These are phyloP conservation scores for Papiliotrema laurentii DNA, from an alignment of 1,284 basidiomycete genomes.

Conservation along the genomic window DNA sequence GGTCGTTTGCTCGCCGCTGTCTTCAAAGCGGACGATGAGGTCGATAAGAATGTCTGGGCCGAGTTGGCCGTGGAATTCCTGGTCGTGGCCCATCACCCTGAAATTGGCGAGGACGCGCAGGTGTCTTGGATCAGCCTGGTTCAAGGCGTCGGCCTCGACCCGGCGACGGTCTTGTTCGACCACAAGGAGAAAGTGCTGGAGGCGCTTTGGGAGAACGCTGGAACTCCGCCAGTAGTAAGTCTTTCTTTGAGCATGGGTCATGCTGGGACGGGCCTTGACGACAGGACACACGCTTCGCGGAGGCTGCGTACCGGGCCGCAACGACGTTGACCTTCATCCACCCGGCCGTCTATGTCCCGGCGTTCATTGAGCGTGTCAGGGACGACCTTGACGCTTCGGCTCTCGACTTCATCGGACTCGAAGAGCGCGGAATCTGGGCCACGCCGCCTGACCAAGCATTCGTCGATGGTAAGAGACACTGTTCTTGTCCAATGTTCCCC, in stretches of 20 bases:
- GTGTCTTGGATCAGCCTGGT: constrained; percentile 80
- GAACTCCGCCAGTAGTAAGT: constrained; percentile 28
- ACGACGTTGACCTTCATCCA: constrained; percentile 75
- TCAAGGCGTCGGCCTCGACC: constrained; percentile 64
- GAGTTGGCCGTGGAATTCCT: constrained; percentile 54
- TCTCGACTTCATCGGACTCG: constrained; percentile 62
- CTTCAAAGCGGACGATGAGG: constrained; percentile 14
- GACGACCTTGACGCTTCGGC: constrained; percentile 59
- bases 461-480: constrained; percentile 61
- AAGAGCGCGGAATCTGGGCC: constrained; percentile 75
- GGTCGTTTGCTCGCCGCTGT: constrained; percentile 31
- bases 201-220: constrained; percentile 30
- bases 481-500: neutral
- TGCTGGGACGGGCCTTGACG: neutral
- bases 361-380: constrained; percentile 62
- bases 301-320: constrained; percentile 68
- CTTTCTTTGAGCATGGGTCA: neutral
- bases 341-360: constrained; percentile 62
- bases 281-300: constrained; percentile 29
- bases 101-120: constrained; percentile 59
- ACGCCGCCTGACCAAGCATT: constrained; percentile 74
- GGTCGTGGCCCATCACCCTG: constrained; percentile 69
- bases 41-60: constrained; percentile 23
- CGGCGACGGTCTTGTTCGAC: constrained; percentile 51
- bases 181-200: constrained; percentile 33